A percentile compares a stretch with the other conserved stretches of the same genome.
Conservation (phyloP, 768 basidiomycete genomes). For the Neoboletus magnificus region DNA sequence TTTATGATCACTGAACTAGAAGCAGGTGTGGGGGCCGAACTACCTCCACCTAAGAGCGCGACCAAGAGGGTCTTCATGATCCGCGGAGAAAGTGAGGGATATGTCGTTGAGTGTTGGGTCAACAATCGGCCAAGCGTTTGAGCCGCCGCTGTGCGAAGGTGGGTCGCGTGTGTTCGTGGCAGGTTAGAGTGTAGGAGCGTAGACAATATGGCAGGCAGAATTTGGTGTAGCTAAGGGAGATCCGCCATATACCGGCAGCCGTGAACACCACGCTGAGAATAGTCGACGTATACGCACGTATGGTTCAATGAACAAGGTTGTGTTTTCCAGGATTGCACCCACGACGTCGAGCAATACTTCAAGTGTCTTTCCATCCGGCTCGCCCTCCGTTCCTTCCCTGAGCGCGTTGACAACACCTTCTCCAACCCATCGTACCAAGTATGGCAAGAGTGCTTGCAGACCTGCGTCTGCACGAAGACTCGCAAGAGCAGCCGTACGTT, state of each 20-base stretch:
- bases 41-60: conserved; percentile 56
- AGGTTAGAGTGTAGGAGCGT: conserved; percentile 86
- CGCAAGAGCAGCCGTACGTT: conserved; percentile 86
- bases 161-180: conserved; percentile 60
- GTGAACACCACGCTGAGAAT: neutral
- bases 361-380: conserved; percentile 66
- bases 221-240: conserved; percentile 80
- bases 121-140: conserved; percentile 81
- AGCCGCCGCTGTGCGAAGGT: conserved; percentile 76
- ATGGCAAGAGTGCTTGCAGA: conserved; percentile 86
- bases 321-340: conserved; percentile 80
- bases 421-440: conserved; percentile 92
- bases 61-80: conserved; percentile 93
- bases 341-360: conserved; percentile 84
- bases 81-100: conserved; percentile 81
- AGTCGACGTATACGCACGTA: conserved; percentile 62
- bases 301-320: conserved; percentile 90
- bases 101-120: conserved; percentile 81
- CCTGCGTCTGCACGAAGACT: conserved; percentile 89
- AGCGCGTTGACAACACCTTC: conserved; percentile 77
- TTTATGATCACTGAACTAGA: conserved; percentile 20
- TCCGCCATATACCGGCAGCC: neutral
- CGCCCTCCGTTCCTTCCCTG: conserved; percentile 45
- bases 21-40: conserved; percentile 5
- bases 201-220: conserved; percentile 89